phyloP scores from a whole-genome alignment of 257 asterid genomes.

The Phtheirospermum japonicum region DNA sequence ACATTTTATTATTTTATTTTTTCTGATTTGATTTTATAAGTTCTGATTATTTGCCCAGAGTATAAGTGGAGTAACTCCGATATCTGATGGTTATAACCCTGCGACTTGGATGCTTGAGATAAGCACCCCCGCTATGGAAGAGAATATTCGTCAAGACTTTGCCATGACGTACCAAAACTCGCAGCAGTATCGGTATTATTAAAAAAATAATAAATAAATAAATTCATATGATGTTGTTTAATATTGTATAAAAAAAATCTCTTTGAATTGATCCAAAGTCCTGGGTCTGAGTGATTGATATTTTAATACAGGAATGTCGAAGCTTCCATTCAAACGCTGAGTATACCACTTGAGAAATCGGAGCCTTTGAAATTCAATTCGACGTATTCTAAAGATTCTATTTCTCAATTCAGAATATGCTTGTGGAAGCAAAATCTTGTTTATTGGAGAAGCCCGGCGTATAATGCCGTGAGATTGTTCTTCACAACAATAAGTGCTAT shows the following conservation, averaged over 20 bases:
- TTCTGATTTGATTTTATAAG: not conserved
- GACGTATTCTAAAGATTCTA: slow-evolving; percentile 45
- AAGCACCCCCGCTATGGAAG: slow-evolving; percentile 70
- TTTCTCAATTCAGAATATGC: slow-evolving; percentile 62
- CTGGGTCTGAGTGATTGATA: not conserved
- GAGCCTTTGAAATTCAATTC: slow-evolving; percentile 57
- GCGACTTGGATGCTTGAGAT: slow-evolving; percentile 98
- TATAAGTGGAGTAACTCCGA: slow-evolving; percentile 54
- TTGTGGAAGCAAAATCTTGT: slow-evolving; percentile 77
- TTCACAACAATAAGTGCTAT: slow-evolving; percentile 71
- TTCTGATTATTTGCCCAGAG: slow-evolving; percentile 35
- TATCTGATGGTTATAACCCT: slow-evolving; percentile 72
- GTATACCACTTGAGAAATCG: slow-evolving; percentile 59
- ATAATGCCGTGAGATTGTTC: slow-evolving; percentile 72
- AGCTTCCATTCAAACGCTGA: slow-evolving; percentile 52
- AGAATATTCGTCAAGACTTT: slow-evolving; percentile 56
- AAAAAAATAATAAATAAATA: not conserved
- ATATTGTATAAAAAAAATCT: not conserved
- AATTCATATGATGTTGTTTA: slow-evolving; percentile 16
- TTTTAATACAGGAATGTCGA: slow-evolving; percentile 58
- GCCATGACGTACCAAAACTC: slow-evolving; percentile 57
- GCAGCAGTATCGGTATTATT: slow-evolving; percentile 49
- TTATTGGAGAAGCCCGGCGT: slow-evolving; percentile 84
- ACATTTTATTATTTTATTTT: not conserved
- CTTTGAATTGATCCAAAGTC: not conserved